phyloP scores from a whole-genome alignment of 768 basidiomycete species.

The Pisolithus marmoratus region DNA sequence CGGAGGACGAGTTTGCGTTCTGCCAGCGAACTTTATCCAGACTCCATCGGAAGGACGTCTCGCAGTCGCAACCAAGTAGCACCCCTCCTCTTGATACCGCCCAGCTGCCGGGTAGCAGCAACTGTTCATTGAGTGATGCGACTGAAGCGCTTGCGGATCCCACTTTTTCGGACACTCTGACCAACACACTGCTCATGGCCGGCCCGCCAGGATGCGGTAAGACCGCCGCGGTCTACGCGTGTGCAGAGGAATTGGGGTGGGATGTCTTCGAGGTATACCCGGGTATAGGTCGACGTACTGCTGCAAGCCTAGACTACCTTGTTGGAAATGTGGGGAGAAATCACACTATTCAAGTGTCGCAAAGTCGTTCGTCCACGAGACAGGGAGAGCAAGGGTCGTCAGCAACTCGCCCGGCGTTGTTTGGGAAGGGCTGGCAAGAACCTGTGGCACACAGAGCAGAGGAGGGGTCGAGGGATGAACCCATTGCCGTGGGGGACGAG shows the following conservation, averaged over 20 bases:
- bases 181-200: constrained; percentile 80
- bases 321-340: constrained; percentile 94
- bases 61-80: neutral
- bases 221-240: constrained; percentile 89
- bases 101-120: neutral
- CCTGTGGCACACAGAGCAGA: neutral
- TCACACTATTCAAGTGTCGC: constrained; percentile 59
- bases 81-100: neutral
- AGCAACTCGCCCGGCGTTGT: constrained; percentile 12
- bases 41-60: constrained; percentile 8
- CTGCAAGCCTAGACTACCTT: constrained; percentile 67
- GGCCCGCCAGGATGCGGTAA: constrained; percentile 89
- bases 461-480: constrained; percentile 13
- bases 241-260: constrained; percentile 91
- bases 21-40: constrained; percentile 20
- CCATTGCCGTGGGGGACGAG: constrained; percentile 18
- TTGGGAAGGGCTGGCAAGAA: constrained; percentile 9
- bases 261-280: constrained; percentile 96
- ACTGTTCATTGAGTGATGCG: constrained; percentile 5
- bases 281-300: constrained; percentile 86
- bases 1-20: constrained; percentile 30
- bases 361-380: constrained; percentile 5
- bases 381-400: constrained; percentile 5
- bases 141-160: constrained; percentile 9
- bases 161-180: constrained; percentile 45